Conservation (phyloP, 2,329 filamentous ascomycete species). For the Fusarium verticillioides region DNA sequence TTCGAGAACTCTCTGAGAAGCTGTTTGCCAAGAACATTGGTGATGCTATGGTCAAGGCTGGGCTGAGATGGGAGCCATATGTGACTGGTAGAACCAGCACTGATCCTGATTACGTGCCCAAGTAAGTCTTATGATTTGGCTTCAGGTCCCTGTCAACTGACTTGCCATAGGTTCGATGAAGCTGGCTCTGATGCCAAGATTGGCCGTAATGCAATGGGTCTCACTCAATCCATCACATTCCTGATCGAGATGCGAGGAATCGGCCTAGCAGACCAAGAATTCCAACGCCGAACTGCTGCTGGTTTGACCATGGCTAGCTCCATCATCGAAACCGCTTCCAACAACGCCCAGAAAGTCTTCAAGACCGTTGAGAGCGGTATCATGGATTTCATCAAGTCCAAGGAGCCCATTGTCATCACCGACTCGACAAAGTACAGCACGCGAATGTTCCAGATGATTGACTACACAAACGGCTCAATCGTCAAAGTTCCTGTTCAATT, state of each 20-base stretch:
- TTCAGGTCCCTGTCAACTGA: neutral
- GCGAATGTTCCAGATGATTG: constrained; percentile 42
- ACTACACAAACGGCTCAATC: constrained; percentile 41
- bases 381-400: constrained; percentile 42
- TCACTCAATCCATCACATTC: constrained; percentile 47
- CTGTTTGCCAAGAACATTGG: constrained; percentile 46
- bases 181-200: constrained; percentile 46
- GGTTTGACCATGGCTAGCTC: constrained; percentile 45
- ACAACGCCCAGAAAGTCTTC: constrained; percentile 43
- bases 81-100: constrained; percentile 38
- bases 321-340: constrained; percentile 45
- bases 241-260: constrained; percentile 48
- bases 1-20: constrained; percentile 45
- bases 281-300: constrained; percentile 44
- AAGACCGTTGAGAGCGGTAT: constrained; percentile 42
- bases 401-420: constrained; percentile 46
- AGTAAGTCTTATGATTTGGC: neutral
- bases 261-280: constrained; percentile 46
- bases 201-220: constrained; percentile 45
- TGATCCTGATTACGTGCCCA: constrained; percentile 17
- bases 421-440: constrained; percentile 39
- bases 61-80: constrained; percentile 47
- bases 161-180: constrained; percentile 36
- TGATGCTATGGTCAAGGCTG: constrained; percentile 43
- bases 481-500: constrained; percentile 45